phyloP scores from a whole-genome alignment of 352 stramenopile genomes.

The Phytophthora nicotianae region DNA sequence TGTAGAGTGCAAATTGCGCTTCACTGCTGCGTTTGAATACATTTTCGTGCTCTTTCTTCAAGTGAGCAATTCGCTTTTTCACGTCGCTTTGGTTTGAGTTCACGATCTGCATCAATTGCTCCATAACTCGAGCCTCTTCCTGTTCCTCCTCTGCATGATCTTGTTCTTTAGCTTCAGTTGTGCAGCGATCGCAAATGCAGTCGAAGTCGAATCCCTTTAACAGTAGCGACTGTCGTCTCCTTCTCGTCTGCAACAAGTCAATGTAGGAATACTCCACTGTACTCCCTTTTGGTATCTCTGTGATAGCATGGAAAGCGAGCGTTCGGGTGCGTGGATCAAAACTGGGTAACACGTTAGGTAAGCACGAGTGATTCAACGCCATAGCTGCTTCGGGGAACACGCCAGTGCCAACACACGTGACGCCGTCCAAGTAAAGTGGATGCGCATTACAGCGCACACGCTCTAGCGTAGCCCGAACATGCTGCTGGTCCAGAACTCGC shows the following conservation, averaged over 20 bases:
- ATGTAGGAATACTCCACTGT: conserved; percentile 66
- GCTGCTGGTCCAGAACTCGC: conserved; percentile 17
- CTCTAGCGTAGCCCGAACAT: conserved; percentile 43
- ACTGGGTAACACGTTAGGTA: conserved; percentile 57
- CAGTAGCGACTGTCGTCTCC: conserved; percentile 43
- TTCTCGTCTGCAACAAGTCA: conserved; percentile 47
- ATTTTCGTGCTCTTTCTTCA: conserved; percentile 13
- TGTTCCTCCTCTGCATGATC: conserved; percentile 2
- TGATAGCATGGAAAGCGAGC: conserved; percentile 56
- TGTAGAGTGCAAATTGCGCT: conserved; percentile 46
- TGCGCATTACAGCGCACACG: conserved; percentile 66
- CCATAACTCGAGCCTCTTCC: conserved; percentile 25
- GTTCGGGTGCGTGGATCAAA: conserved; percentile 53
- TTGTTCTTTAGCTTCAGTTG: conserved; percentile 13
- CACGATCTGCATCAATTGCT: conserved; percentile 42
- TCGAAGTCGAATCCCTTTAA: conserved; percentile 54
- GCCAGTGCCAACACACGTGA: conserved; percentile 46
- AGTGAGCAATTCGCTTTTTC: conserved; percentile 18
- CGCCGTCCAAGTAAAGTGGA: conserved; percentile 50
- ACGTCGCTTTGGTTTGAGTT: conserved; percentile 4
- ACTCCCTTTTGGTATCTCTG: conserved; percentile 29
- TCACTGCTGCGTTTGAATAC: conserved; percentile 38
- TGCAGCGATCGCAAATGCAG: conserved; percentile 55
- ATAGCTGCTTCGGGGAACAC: conserved; percentile 76
- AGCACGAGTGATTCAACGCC: conserved; percentile 73